Conservation (phyloP, 2,329 filamentous ascomycete species). For the Pyrenophora tritici-repentis region DNA sequence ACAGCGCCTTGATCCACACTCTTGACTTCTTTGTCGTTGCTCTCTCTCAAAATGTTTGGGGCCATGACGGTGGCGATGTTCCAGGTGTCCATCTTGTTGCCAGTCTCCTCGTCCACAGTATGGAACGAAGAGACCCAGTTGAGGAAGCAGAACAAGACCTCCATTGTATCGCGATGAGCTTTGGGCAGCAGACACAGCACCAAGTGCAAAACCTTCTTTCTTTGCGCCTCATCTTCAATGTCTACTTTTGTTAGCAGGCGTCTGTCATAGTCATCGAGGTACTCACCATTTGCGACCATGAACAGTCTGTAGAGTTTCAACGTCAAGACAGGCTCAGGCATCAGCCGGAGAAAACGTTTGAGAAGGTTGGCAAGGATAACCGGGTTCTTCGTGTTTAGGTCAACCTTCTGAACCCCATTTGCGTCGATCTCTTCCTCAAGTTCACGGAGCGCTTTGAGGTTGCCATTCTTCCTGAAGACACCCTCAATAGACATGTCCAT, state of each 20-base stretch:
- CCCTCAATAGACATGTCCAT: slow-evolving; percentile 99
- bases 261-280: not conserved
- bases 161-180: slow-evolving; percentile 87
- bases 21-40: slow-evolving; percentile 51
- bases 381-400: slow-evolving; percentile 85
- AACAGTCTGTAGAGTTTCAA: slow-evolving; percentile 93
- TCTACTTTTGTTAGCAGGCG: slow-evolving; percentile 52
- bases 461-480: slow-evolving; percentile 98
- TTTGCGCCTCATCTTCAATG: slow-evolving; percentile 78
- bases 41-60: slow-evolving; percentile 86
- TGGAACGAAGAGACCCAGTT: slow-evolving; percentile 98
- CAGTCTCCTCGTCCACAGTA: slow-evolving; percentile 93
- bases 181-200: slow-evolving; percentile 93
- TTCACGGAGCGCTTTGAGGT: slow-evolving; percentile 91
- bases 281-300: slow-evolving; percentile 79
- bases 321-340: slow-evolving; percentile 92
- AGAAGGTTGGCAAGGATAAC: slow-evolving; percentile 92
- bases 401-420: slow-evolving; percentile 81
- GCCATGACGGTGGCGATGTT: slow-evolving; percentile 97
- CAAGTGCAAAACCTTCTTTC: slow-evolving; percentile 84
- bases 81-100: slow-evolving; percentile 98
- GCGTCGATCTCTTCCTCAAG: slow-evolving; percentile 84
- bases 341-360: slow-evolving; percentile 92
- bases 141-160: slow-evolving; percentile 93
- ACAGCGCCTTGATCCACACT: slow-evolving; percentile 95